Base-by-base conservation (phyloP, 2,329 filamentous ascomycete genomes). In the Pseudogymnoascus sp. region DNA sequence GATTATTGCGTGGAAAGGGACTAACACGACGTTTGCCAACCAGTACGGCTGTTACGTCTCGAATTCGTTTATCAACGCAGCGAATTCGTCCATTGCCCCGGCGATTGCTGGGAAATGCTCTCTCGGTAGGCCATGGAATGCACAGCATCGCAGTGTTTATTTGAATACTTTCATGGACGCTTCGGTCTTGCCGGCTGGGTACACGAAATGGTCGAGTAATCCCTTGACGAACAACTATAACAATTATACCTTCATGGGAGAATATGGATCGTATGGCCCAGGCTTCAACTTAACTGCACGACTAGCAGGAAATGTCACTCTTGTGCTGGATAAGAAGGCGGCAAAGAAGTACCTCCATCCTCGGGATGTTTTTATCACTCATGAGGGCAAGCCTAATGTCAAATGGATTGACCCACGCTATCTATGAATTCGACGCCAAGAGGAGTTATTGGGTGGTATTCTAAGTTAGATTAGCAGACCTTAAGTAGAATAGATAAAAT, bases 1-100 rank as follows among this genome's bases (percentile, higher is more conserved):
- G 10, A 84, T 89, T 62, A 87, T 84, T 0, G 86, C 87, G 0
- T 89, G 86, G 87, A 89, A 89, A 69, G 85, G 83, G 28, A 80
- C 82, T 0, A 88, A 88, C 72, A 89, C 85, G 0, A 87, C 85
- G 0, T 87, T 85, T 61, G 71, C 73, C 4, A 89, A 89, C 74
- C 86, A 85, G 68, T 89, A 88, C 71, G 86, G 87, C 7, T 82
- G 85, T 0, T 89, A 89, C 71, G 81, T 89, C 64, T 78, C 83
- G 59, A 77, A 82, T 28, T 83, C 82, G 0, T 74, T 75, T 2
- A 77, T 87, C 3, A 72, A 77, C 0, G 82, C 83, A 1, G 82
- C 83, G 23, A 89, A 89, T 69, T 67, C 70, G 14, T 75, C 75
- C 16, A 74, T 80, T 16, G 76, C 77, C 11, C 59, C 66, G 2